phyloP scores from a whole-genome alignment of 768 basidiomycete species.

The Boletus huronensis region DNA sequence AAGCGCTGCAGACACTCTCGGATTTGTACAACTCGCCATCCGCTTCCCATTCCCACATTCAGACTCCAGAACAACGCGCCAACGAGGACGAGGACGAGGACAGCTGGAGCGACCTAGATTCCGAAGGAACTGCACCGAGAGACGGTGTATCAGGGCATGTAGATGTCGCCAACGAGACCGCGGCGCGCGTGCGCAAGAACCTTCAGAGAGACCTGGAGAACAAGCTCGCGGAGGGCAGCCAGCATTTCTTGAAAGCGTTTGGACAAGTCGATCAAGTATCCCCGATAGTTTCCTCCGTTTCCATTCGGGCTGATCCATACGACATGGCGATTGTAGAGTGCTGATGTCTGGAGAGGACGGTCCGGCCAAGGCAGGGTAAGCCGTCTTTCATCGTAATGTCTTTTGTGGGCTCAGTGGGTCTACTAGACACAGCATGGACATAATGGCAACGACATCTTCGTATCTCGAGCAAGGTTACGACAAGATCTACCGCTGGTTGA shows the following conservation, averaged over 20 bases:
- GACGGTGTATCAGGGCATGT: slow-evolving; percentile 17
- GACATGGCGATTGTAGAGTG: slow-evolving; percentile 71
- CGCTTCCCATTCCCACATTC: slow-evolving; percentile 8
- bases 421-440: slow-evolving; percentile 63
- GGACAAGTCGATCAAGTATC: slow-evolving; percentile 87
- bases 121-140: slow-evolving; percentile 7
- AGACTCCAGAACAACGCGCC: slow-evolving; percentile 19
- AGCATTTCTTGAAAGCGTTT: slow-evolving; percentile 79
- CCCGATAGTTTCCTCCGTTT: slow-evolving; percentile 1
- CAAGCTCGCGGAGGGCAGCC: slow-evolving; percentile 77
- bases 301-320: background rate
- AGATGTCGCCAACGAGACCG: slow-evolving; percentile 55
- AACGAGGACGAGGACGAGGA: slow-evolving; percentile 37
- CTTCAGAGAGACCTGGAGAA: slow-evolving; percentile 83
- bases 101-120: slow-evolving; percentile 24
- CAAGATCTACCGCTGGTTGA: slow-evolving; percentile 83
- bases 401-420: background rate
- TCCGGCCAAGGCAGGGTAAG: slow-evolving; percentile 72
- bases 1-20: slow-evolving; percentile 81
- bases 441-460: slow-evolving; percentile 77
- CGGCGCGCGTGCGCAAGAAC: slow-evolving; percentile 71
- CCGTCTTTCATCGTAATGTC: background rate
- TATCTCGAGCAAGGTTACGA: slow-evolving; percentile 88
- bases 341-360: slow-evolving; percentile 85
- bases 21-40: slow-evolving; percentile 56